Evolutionary conservation across 768 basidiomycete genomes (phyloP).

Genomic region (Mycena polygramma): DNA sequence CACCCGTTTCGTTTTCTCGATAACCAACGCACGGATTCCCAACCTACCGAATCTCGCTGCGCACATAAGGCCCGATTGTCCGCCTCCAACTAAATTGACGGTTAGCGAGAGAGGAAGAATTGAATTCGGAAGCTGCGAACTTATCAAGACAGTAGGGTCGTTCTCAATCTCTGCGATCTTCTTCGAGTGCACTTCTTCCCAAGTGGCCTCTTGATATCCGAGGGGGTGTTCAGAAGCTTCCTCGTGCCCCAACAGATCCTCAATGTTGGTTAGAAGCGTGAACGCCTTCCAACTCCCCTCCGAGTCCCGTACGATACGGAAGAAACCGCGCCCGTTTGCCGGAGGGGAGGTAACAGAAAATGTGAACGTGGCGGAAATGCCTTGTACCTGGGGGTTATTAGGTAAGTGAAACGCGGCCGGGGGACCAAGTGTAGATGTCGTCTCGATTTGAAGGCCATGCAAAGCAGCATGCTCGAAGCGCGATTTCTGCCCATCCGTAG

Average conservation of each 20-base stretch:
- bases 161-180: slow-evolving; percentile 33
- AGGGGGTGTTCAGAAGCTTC: slow-evolving; percentile 30
- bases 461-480: slow-evolving; percentile 18
- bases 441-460: slow-evolving; percentile 13
- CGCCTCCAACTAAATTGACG: slow-evolving; percentile 52
- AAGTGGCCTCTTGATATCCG: slow-evolving; percentile 27
- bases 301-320: slow-evolving; percentile 31
- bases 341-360: slow-evolving; percentile 47
- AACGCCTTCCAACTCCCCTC: slow-evolving; percentile 39
- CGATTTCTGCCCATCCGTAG: neutral
- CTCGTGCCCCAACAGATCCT: slow-evolving; percentile 40
- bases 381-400: neutral
- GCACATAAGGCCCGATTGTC: slow-evolving; percentile 67
- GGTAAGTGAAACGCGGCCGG: slow-evolving; percentile 21
- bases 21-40: slow-evolving; percentile 57
- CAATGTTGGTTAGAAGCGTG: slow-evolving; percentile 33
- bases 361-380: slow-evolving; percentile 35
- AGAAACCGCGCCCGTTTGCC: slow-evolving; percentile 36
- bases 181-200: slow-evolving; percentile 35
- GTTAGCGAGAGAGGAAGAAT: neutral
- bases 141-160: slow-evolving; percentile 41
- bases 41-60: slow-evolving; percentile 66
- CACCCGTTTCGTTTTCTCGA: slow-evolving; percentile 59
- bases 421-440: slow-evolving; percentile 6
- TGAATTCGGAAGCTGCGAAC: slow-evolving; percentile 14